A percentile compares a stretch with the other conserved stretches of the same genome.
Evolutionary conservation across 192 early-diverging fungal genomes (phyloP).

Genomic region (Pecoramyces ruminantium): DNA sequence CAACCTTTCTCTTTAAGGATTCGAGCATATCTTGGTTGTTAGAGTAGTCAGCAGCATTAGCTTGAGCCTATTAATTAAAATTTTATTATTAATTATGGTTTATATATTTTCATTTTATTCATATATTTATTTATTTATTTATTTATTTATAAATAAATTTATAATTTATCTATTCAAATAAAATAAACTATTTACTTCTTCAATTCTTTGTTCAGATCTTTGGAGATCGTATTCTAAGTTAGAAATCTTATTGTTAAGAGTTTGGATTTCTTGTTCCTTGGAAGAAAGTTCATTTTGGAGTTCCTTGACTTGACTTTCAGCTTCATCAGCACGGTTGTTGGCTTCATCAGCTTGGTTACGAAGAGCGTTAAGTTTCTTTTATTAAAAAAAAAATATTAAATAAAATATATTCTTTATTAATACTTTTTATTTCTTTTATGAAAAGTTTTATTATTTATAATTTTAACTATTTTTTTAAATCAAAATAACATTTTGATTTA

Average conservation of each 20-base stretch:
- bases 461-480: no score
- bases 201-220: conserved; percentile 31
- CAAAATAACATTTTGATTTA: no score
- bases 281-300: conserved; percentile 1
- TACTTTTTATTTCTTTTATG: no score
- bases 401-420: no score
- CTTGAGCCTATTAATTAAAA: neutral
- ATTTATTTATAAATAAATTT: neutral
- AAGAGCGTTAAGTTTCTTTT: conserved; percentile 4
- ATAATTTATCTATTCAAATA: no score
- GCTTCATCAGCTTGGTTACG: neutral
- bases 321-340: neutral
- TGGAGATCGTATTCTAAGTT: conserved; percentile 25
- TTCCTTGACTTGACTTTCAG: neutral
- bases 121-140: neutral
- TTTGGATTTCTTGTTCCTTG: conserved; percentile 28
- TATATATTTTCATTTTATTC: no score
- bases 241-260: conserved; percentile 40
- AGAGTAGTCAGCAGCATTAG: neutral
- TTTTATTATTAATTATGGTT: neutral
- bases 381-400: neutral
- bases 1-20: neutral
- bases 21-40: neutral
- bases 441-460: no score
- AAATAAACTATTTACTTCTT: conserved; percentile 24